A percentile compares a stretch with the other conserved stretches of the same genome.
These are phyloP conservation scores for Rutstroemia sydowiana DNA, from an alignment of 2,329 filamentous ascomycete genomes.

Conservation along the genomic window DNA sequence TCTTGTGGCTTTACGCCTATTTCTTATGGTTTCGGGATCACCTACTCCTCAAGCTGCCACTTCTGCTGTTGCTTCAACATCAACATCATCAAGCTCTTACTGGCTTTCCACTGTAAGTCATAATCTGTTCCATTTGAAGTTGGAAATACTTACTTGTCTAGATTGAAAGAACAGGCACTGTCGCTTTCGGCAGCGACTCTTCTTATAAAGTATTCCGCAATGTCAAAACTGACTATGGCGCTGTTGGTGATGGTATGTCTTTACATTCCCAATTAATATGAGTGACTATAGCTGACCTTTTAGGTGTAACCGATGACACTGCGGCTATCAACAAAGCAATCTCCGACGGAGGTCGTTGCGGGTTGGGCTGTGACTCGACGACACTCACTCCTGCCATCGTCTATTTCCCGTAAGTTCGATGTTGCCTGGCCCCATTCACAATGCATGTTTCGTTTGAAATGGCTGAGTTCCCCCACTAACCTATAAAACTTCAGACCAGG, in stretches of 20 bases:
- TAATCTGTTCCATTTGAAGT: neutral
- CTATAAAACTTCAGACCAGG: constrained; percentile 56
- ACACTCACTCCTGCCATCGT: constrained; percentile 80
- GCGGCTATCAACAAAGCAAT: constrained; percentile 79
- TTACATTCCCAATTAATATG: constrained; percentile 30
- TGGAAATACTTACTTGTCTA: neutral
- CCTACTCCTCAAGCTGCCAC: constrained; percentile 15
- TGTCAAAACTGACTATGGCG: constrained; percentile 69
- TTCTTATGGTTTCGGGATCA: constrained; percentile 23
- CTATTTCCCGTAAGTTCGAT: constrained; percentile 57
- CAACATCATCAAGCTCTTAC: constrained; percentile 19
- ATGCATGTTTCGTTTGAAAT: too few species aligned
- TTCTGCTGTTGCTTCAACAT: constrained; percentile 11
- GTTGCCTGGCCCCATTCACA: too few species aligned
- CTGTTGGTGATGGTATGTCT: constrained; percentile 53
- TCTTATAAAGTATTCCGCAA: constrained; percentile 72
- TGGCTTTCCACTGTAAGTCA: constrained; percentile 23
- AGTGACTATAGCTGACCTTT: constrained; percentile 64
- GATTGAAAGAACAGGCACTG: constrained; percentile 28
- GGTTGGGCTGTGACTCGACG: constrained; percentile 70
- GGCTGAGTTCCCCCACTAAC: too few species aligned
- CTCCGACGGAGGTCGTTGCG: constrained; percentile 70
- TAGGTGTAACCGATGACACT: constrained; percentile 70
- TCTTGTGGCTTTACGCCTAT: constrained; percentile 25
- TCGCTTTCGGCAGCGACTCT: constrained; percentile 43